Conservation (phyloP, 306 rosid species). For the Cotoneaster glaucophyllus region DNA sequence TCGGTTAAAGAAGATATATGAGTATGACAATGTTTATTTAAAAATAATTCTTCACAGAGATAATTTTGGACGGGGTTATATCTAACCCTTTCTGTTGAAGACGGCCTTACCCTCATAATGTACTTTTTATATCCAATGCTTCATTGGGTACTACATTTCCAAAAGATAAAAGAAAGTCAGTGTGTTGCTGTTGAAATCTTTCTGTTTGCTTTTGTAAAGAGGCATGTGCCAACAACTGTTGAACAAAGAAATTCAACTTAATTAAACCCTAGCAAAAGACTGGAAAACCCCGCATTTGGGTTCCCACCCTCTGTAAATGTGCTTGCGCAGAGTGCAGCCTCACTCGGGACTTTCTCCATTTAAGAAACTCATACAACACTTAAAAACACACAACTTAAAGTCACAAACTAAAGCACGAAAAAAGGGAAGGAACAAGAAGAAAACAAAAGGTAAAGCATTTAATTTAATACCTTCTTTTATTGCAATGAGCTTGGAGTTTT, state of each 20-base stretch:
- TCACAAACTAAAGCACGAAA: not conserved
- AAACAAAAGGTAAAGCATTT: too few species aligned
- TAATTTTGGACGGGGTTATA: too few species aligned
- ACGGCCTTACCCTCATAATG: not conserved
- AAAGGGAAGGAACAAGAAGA: not conserved
- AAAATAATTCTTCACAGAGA: too few species aligned
- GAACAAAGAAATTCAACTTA: not conserved
- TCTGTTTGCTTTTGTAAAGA: not conserved
- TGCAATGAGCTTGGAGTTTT: too few species aligned
- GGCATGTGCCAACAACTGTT: not conserved
- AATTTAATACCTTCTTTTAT: too few species aligned
- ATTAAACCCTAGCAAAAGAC: not conserved
- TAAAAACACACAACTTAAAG: slow-evolving; percentile 6
- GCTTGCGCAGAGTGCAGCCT: not conserved
- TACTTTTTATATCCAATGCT: not conserved
- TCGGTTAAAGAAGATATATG: too few species aligned
- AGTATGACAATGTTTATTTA: too few species aligned
- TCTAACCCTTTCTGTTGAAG: too few species aligned
- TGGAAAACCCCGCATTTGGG: too few species aligned
- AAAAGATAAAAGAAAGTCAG: not conserved
- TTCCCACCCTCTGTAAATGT: too few species aligned
- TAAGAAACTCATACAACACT: slow-evolving; percentile 2
- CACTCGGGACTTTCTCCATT: not conserved
- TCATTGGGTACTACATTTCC: not conserved
- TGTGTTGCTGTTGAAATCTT: not conserved